A percentile compares a stretch with the other conserved stretches of the same genome.
These are phyloP conservation scores for Balakata baccata DNA, from an alignment of 345 rosid genomes.

Conservation along the genomic window DNA sequence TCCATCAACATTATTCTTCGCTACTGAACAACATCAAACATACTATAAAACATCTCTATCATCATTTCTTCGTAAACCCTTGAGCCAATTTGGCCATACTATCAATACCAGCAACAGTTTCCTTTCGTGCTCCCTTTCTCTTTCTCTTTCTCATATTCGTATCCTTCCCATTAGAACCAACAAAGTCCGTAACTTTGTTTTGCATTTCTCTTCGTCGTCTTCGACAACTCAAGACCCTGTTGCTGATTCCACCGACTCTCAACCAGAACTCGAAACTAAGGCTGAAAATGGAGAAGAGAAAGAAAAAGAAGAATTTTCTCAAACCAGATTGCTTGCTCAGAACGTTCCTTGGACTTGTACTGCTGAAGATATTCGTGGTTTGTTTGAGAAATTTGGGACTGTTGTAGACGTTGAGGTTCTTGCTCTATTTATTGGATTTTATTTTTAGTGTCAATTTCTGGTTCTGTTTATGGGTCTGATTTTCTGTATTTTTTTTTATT, in stretches of 20 bases:
- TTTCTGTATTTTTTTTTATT: conserved; percentile 5
- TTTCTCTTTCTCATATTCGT: not conserved
- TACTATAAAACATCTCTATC: conserved; percentile 14
- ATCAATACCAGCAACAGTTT: not conserved
- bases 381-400: conserved; percentile 66
- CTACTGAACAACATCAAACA: conserved; percentile 13
- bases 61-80: conserved; percentile 29
- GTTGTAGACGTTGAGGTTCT: conserved; percentile 74
- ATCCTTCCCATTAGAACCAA: conserved; percentile 25
- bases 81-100: conserved; percentile 17
- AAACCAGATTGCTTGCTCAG: conserved; percentile 59
- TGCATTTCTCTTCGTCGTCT: conserved; percentile 44
- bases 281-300: conserved; percentile 2
- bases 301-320: conserved; percentile 42
- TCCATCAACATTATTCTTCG: conserved; percentile 26
- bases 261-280: conserved; percentile 13
- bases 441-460: not conserved
- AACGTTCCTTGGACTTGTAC: conserved; percentile 77
- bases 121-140: conserved; percentile 23
- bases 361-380: conserved; percentile 67
- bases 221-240: conserved; percentile 41
- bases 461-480: conserved; percentile 1
- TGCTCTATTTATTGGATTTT: conserved; percentile 2
- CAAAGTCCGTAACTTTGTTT: conserved; percentile 17
- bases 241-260: conserved; percentile 13